Evolutionary conservation across 495 filamentous ascomycete species (phyloP), one percentile per base, ranked within the genome.

Genomic region (Neurospora sp.): DNA sequence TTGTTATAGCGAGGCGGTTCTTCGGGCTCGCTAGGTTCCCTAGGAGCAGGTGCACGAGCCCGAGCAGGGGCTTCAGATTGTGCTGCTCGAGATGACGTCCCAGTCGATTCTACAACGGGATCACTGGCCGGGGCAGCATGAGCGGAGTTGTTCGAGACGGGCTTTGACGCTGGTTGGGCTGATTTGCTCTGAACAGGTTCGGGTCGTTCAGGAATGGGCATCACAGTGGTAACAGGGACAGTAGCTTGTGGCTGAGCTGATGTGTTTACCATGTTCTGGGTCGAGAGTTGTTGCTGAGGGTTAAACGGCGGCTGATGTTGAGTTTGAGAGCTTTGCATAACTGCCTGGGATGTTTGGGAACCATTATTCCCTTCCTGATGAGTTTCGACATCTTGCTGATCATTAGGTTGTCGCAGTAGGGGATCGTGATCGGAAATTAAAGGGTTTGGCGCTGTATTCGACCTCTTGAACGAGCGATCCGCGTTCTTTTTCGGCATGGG

Each of bases 1-100:
- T 87, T 87, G 77, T 82, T 87, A 68, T 81, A 82, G 20, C 76
- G 75, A 5, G 76, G 73, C 39, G 69, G 71, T 3, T 77, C 79
- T 14, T 39, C 42, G 35, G 27, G 18, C 39, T 82, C 80, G 73
- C 78, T 79, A n/a, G 76, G 40, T 4, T 66, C 53, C 14, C 75
- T 73, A 3, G 75, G 72, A 20, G 69, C 20, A 44, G 27, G 22
- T 40, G 82, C 80, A 74, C 79, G 78, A 22, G 75, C 35, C 2
- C 79, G 78, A 48, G 75, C 76, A 12, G 75, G 71, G 2, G 76
- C 75, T 53, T 82, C 79, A 5, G 81, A 79, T 41, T 73, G 73
- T 22, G 68, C 72, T 6, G 73, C 20, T 20, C 72, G 75, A 12
- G 76, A 73, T 31, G 74, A 39, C 27, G 76, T 73, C 44, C 74